These are phyloP conservation scores for Verticillium dahliae DNA, from an alignment of 2,329 filamentous ascomycete species.

Conservation along the genomic window DNA sequence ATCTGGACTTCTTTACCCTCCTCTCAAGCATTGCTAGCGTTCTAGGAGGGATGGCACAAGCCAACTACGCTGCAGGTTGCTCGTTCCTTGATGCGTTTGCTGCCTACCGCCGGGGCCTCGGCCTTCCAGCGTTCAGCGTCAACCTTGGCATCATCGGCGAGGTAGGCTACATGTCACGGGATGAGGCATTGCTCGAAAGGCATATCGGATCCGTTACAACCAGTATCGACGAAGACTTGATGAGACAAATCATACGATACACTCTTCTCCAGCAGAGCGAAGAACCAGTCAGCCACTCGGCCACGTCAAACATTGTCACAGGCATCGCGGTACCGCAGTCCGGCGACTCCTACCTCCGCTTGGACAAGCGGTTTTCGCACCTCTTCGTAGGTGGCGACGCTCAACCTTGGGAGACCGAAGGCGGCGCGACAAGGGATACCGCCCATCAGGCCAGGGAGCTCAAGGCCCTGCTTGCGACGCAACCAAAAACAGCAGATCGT, in stretches of 20 bases:
- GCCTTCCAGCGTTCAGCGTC: background rate
- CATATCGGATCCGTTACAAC: background rate
- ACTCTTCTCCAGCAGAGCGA: background rate
- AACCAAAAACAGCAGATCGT: slow-evolving; percentile 5
- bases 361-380: background rate
- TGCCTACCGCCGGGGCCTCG: slow-evolving; percentile 9
- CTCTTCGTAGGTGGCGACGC: background rate
- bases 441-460: background rate
- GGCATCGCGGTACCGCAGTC: background rate
- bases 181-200: slow-evolving; percentile 22
- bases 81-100: slow-evolving; percentile 23
- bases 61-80: slow-evolving; percentile 27
- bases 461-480: background rate
- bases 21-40: slow-evolving; percentile 22
- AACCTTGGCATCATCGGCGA: slow-evolving; percentile 3
- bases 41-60: slow-evolving; percentile 22
- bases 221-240: background rate
- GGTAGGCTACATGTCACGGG: slow-evolving; percentile 16
- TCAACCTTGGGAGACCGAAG: background rate
- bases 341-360: background rate
- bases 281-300: background rate
- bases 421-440: background rate
- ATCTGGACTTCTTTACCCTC: slow-evolving; percentile 28
- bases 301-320: background rate
- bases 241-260: background rate